Base-by-base conservation (phyloP, 257 asterid species). In the Ajuga chamaepitys region DNA sequence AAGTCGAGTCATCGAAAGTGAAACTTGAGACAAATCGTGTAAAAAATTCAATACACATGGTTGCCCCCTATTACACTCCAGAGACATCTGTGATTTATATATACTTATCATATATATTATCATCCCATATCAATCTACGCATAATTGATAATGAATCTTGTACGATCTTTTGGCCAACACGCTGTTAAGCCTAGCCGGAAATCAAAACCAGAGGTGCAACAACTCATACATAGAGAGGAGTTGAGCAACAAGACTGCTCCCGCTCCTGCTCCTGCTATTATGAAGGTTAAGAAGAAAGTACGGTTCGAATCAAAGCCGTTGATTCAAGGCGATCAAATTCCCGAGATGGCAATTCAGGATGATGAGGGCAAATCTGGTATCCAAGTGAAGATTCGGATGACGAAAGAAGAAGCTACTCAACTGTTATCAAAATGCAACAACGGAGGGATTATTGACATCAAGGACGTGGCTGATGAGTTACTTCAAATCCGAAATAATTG, bases 141-240 rank as follows among this genome's bases (percentile, higher is more conserved):
- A n/a, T n/a, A n/a, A n/a, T n/a, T n/a, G n/a, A n/a, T n/a, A 64
- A 72, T 72, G 77, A 53, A 73, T 12, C 51, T 66, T 13, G 25
- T 73, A 25, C 64, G 58, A n/a, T 2, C 22, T 13, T 8, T 64
- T 35, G 20, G 35, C 46, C 26, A 53, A 44, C 17, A 12, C 13
- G 16, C 37, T 7, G 2, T 9, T 26, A 54, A 13, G 5, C 34
- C 7, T n/a, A 7, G 7, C 16, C 41, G 4, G 32, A 25, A 5
- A 30, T 42, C 57, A 21, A 41, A 71, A 53, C 62, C 70, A 2
- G 41, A 50, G 4, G 58, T 41, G 13, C 48, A 58, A 38, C 48
- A 72, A 12, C 26, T 12, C 13, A 12, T 24, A 38, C 3, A 42
- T 45, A 18, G 50, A 18, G 77, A 64, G 2, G 77, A 65, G 59